Evolutionary conservation across 73 alveolate genomes (phyloP).

Genomic region (Paramecium caudatum): DNA sequence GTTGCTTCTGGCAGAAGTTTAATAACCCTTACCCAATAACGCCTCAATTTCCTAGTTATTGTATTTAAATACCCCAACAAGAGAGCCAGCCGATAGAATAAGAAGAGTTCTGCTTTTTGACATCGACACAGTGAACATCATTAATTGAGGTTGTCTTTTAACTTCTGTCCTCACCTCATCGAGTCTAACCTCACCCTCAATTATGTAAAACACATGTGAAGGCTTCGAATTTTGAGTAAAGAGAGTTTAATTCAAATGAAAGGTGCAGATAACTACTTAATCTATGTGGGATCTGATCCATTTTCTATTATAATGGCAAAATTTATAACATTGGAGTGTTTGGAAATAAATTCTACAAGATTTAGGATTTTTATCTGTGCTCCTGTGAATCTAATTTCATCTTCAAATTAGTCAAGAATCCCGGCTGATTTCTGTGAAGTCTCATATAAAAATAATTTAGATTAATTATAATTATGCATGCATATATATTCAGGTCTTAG

Average conservation of each 20-base stretch:
- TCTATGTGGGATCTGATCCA: constrained; percentile 27
- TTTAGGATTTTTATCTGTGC: not conserved
- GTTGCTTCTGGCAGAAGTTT: constrained; percentile 22
- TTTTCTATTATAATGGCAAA: constrained; percentile 15
- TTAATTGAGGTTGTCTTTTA: not conserved
- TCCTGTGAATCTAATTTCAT: not conserved
- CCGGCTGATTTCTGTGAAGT: constrained; percentile 23
- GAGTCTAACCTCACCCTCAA: constrained; percentile 39
- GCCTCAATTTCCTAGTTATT: constrained; percentile 34
- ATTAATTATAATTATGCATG: not conserved
- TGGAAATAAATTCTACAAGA: not conserved
- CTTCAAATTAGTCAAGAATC: not conserved
- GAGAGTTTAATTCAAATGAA: constrained; percentile 22
- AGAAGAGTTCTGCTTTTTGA: constrained; percentile 22
- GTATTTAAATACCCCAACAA: not conserved
- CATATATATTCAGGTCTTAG: too few species aligned
- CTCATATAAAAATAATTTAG: constrained; percentile 5
- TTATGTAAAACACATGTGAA: not conserved
- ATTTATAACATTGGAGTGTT: constrained; percentile 29
- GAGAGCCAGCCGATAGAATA: not conserved
- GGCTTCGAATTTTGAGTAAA: not conserved
- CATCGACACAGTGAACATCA: not conserved
- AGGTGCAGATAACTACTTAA: constrained; percentile 20
- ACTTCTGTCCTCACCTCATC: constrained; percentile 7
- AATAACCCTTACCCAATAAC: not conserved